Base-by-base conservation (phyloP, 768 basidiomycete genomes). In the Auriscalpium vulgare region DNA sequence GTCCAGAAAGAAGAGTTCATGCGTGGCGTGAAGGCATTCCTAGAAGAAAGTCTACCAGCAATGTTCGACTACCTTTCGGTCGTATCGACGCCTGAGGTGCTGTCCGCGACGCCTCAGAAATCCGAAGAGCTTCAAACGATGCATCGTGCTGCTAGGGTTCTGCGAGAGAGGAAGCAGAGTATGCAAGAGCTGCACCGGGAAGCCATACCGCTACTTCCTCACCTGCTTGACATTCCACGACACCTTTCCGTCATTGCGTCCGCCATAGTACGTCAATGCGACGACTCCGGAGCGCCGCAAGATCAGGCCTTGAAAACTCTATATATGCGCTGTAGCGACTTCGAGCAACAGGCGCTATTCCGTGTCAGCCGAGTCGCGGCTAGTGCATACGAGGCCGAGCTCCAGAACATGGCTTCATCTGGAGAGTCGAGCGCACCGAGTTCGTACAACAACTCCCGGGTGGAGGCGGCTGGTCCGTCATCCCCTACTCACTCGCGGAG, bases 1-100 rank as follows among this genome's bases (percentile, higher is more conserved):
- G 74, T 78, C 11, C 83, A 86, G 64, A 90, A 86, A 68, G 90
- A 93, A 69, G 79, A 85, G n/a, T 87, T 83, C 63, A 91, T 91
- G 88, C 76, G 80, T 37, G 83, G 85, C 4, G 76, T 92, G 57
- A 85, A 85, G 69, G 78, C 80, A 56, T 93, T 92, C 67, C 71
- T 92, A 9, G 73, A 75, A 44, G 79, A 81, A 38, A 87, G 80
- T 62, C 61, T 78, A 29, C 74, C 78, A 2, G 79, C 78, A 17
- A 94, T 95, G 87, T 73, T 86, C 53, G 88, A 93, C 59, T 95
- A 93, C 63, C 81, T 90, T 60, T 62, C 75, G 36, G 77, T 80
- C 34, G 82, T 91, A n/a, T 90, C 88, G 8, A 83, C 84, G 0
- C 80, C 80, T 34, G 65, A 66, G 10, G 45, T 57, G 13, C 64